Evolutionary conservation across 1,284 basidiomycete species (phyloP), one percentile per base, ranked within the genome.

Genomic region (Ceratobasidium sp.): DNA sequence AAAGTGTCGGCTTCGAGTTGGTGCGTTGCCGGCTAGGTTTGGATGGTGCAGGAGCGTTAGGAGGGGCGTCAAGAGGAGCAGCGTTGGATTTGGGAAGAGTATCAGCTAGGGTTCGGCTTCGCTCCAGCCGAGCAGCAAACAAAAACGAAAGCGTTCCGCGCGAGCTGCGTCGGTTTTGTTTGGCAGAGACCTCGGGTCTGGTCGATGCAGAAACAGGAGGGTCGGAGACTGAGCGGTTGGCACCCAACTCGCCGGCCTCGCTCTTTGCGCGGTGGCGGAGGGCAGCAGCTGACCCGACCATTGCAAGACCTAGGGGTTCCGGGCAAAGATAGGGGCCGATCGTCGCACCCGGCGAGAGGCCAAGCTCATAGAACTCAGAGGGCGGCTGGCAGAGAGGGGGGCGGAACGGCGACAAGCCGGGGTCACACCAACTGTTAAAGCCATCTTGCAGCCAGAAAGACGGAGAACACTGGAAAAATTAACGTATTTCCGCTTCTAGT

Each of bases 391-490:
- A 41, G 29, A 8, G 31, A 37, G 56, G 34, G 56, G 68, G 68
- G 51, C 54, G 37, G 43, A 49, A 22, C 24, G 34, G 6, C 2
- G n/a, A 37, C 22, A 29, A 1, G 22, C 59, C n/a, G 11, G 8
- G n/a, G 5, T 41, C 56, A 37, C 14, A 13, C 31, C 34, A 24
- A 4, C 22, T 62, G 34, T 41, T 62, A 62, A 46, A 2, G 19
- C 5, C 39, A 41, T 7, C 6, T 6, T 41, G 39, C 39, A 19
- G 27, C 29, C 68, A 46, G 37, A 46, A 37, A 9, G n/a, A 46
- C 41, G 59, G 68, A 59, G 31, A n/a, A 39, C 39, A 49, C 54
- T 39, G 68, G 68, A 48, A 58, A 71, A 61, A 71, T 61, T 71
- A 59, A 61, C 58, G 24, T 19, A 4, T 2, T 14, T 2, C 8